These are phyloP conservation scores for Raphanus sativus DNA, from an alignment of 345 rosid species.

Conservation along the genomic window DNA sequence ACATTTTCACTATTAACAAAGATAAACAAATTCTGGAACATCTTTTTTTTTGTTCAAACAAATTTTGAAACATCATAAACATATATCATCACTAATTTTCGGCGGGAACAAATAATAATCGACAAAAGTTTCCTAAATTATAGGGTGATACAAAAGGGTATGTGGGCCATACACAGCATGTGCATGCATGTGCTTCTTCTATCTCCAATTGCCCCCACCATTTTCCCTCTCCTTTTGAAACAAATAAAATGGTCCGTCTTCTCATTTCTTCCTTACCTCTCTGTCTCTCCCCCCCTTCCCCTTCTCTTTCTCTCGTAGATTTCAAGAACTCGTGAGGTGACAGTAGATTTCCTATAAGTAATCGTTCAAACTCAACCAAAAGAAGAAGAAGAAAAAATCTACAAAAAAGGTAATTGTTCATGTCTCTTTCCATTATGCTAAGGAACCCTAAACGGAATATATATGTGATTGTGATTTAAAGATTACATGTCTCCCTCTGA, in stretches of 20 bases:
- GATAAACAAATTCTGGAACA: background rate
- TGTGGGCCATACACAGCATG: conserved; percentile 39
- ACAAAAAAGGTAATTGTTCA: conserved; percentile 28
- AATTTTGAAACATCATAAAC: conserved; percentile 12
- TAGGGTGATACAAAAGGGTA: conserved; percentile 28
- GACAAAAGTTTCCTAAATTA: conserved; percentile 38
- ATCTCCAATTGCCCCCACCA: conserved; percentile 35
- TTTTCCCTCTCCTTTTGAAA: conserved; percentile 33
- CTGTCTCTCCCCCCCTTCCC: conserved; percentile 13
- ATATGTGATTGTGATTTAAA: background rate
- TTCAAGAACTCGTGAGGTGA: conserved; percentile 28
- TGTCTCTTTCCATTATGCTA: conserved; percentile 24
- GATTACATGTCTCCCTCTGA: conserved; percentile 5
- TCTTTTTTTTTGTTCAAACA: too few species aligned
- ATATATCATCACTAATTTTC: conserved; percentile 29
- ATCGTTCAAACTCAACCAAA: conserved; percentile 5
- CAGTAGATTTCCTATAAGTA: conserved; percentile 14
- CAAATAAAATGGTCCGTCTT: conserved; percentile 32
- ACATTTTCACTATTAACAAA: background rate
- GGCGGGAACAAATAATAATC: conserved; percentile 37
- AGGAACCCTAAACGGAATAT: conserved; percentile 19
- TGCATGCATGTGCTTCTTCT: conserved; percentile 43
- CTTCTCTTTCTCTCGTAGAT: conserved; percentile 13
- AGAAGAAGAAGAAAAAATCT: background rate
- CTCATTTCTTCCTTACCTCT: background rate